phyloP scores from a whole-genome alignment of 2,329 filamentous ascomycete genomes.

The Zymoseptoria pseudotritici region DNA sequence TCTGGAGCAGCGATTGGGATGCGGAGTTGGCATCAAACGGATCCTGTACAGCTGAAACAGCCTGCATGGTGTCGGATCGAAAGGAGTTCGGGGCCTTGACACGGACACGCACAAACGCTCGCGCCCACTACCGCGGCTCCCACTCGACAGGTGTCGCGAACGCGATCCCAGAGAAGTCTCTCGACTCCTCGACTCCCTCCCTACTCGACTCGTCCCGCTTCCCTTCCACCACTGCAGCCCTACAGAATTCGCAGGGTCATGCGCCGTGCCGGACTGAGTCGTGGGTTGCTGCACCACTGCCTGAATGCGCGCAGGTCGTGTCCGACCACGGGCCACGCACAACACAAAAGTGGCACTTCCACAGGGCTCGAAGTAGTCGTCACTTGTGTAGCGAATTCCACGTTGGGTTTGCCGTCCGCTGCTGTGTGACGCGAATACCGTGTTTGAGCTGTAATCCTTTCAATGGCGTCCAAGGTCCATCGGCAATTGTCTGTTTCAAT shows the following conservation, averaged over 20 bases:
- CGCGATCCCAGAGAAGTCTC: background rate
- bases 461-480: background rate
- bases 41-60: conserved; percentile 10
- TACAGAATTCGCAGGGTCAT: background rate
- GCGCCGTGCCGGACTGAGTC: background rate
- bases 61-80: conserved; percentile 5
- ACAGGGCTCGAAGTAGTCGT: background rate
- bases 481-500: background rate
- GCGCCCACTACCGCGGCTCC: background rate
- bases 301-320: background rate
- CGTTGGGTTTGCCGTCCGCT: background rate
- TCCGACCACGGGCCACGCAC: background rate
- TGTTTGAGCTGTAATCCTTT: background rate
- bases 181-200: background rate
- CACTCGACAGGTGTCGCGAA: background rate
- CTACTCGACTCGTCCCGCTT: background rate
- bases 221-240: background rate
- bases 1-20: conserved; percentile 4
- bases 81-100: background rate
- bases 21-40: conserved; percentile 8
- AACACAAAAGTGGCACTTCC: background rate
- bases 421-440: background rate
- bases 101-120: background rate
- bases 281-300: background rate
- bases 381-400: background rate